Evolutionary conservation across 805 yeast genomes (phyloP), one percentile per base, ranked within the genome.

Genomic region (Danielia oregonensis): DNA sequence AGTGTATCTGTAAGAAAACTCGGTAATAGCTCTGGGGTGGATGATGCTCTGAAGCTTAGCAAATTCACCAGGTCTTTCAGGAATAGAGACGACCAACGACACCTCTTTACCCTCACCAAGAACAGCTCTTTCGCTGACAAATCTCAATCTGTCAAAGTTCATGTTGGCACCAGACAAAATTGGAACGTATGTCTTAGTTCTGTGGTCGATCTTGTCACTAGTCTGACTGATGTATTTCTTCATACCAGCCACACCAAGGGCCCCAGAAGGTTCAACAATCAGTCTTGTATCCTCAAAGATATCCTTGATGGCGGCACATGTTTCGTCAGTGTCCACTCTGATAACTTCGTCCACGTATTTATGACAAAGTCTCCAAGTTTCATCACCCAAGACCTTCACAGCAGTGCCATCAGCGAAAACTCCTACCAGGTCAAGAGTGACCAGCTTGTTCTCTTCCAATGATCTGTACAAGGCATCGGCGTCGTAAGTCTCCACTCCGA

Each of bases 91-190:
- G 30, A 85, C 77, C 71, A 93, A 70, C 52, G 94, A 91, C 5
- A 87, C 95, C 66, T 93, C 99, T 49, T 82, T 86, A 36, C 97
- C 98, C 59, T 91, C 97, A 64, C 98, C 99, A n/a, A 93, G 72
- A 33, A 86, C 94, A 10, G 98, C 97, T 62, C 99, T 82, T 62
- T 93, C 99, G 39, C 95, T 78, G 14, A 93, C 97, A 60, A 93
- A 93, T 57, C 99, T 75, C 51, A 93, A 71, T 51, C 99, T 76
- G 61, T 91, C 98, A 56, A 93, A 93, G 66, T 94, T 91, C 95
- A 93, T 89, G 63, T 93, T 93, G 23, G 99, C 99, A 39, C 99
- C 99, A 14, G 95, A 83, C 37, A 93, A 69, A 15, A 93, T 73
- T 5, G 97, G 91, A 25, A 86, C 82, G 51, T 86, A 88, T 1